These are phyloP conservation scores for Solanum okadae DNA, from an alignment of 257 asterid genomes.

Conservation along the genomic window DNA sequence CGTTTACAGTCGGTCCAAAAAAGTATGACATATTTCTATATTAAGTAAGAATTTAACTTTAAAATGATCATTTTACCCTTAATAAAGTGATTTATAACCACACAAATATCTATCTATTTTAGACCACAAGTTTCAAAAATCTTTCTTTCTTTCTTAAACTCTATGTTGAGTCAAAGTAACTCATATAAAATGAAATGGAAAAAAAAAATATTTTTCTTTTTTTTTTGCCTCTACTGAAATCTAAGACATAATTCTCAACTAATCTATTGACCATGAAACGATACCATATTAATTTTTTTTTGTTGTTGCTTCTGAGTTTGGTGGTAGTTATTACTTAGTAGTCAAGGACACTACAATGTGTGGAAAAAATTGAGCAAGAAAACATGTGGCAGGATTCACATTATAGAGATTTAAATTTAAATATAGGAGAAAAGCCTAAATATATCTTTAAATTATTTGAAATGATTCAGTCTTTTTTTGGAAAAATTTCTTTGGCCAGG, in stretches of 20 bases:
- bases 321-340: neutral
- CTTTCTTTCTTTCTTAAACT: too few relatives aligned
- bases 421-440: neutral
- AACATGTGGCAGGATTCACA: neutral
- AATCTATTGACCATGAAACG: fast-evolving
- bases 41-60: too few relatives aligned
- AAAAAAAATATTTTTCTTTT: too few relatives aligned
- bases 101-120: too few relatives aligned
- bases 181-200: too few relatives aligned
- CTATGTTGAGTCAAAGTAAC: too few relatives aligned
- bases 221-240: neutral
- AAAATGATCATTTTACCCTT: neutral
- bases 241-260: neutral
- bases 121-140: too few relatives aligned
- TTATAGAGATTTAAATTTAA: neutral
- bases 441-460: too few relatives aligned
- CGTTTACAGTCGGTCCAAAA: too few relatives aligned
- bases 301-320: neutral
- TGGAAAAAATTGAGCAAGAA: neutral
- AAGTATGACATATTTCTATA: too few relatives aligned
- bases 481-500: neutral
- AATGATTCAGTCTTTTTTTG: too few relatives aligned
- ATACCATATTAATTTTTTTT: neutral
- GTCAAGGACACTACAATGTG: neutral
- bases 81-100: too few relatives aligned